Evolutionary conservation across 164 flowering plant genomes (phyloP), one percentile per base, ranked within the genome.

Genomic region (Taxillus chinensis): DNA sequence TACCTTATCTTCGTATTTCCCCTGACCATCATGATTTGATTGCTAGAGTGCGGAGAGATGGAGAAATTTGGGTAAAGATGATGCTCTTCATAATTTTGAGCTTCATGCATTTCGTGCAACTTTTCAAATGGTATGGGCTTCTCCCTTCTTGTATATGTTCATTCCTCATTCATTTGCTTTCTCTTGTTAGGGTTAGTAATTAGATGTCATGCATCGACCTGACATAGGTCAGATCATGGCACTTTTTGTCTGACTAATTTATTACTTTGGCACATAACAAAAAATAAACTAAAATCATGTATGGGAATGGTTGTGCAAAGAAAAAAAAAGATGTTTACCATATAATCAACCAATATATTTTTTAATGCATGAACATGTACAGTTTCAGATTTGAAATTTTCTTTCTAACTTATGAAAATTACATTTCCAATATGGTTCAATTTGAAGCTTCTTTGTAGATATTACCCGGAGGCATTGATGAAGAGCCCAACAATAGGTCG

Each of bases 31-130:
- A 48, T 48, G 12, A 48, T 51, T 15, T 51, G 27, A 51, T 51
- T 3, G 27, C 63, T 64, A 87, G 95, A 87, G 96, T 85, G 96
- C 95, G 64, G 96, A 89, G 73, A 83, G 98, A 75, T 92, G 96
- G 98, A 79, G 78, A 65, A 61, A 55, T 57, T 67, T 84, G 60
- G 81, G 77, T 54, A 66, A 69, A 41, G 83, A 79, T 64, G 84
- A 81, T 62, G 90, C 84, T 67, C 71, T 80, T 63, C 85, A 82
- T 7, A 89, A 89, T 71, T 92, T 92, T 72, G 86, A 87, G 77
- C 71, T 84, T 73, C 98, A 92, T 87, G 84, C 83, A 67, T 86
- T 86, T 55, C 96, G 95, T 67, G 95, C 93, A 61, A 87, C 85
- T 67, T 92, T 92, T 63, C 96, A 89, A 67, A 80, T 87, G 95